A percentile compares a stretch with the other conserved stretches of the same genome.
These are phyloP conservation scores for Leccinum rimulosum DNA, from an alignment of 768 basidiomycete genomes.

Conservation along the genomic window DNA sequence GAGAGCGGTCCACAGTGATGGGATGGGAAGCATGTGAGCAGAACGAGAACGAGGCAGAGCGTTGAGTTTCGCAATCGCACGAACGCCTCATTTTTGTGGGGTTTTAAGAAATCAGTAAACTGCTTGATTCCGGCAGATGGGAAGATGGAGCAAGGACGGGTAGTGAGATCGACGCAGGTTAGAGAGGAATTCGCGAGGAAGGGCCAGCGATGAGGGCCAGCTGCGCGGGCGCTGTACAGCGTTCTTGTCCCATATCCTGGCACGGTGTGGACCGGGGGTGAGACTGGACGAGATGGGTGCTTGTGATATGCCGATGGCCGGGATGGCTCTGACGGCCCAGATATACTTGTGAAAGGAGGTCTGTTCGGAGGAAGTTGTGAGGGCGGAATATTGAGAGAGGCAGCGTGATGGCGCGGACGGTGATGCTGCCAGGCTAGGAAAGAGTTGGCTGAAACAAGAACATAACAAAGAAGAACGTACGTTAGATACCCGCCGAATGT, in stretches of 20 bases:
- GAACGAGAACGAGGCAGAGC: slow-evolving; percentile 31
- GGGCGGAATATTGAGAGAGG: slow-evolving; percentile 18
- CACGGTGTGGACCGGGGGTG: slow-evolving; percentile 23
- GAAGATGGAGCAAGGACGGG: slow-evolving; percentile 11
- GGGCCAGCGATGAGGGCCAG: slow-evolving; percentile 9
- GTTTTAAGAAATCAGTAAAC: slow-evolving; percentile 30
- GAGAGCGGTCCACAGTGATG: slow-evolving; percentile 36
- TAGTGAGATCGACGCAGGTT: slow-evolving; percentile 33
- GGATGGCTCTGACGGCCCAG: slow-evolving; percentile 7
- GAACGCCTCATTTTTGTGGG: slow-evolving; percentile 36
- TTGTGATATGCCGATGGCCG: background rate
- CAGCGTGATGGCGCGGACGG: slow-evolving; percentile 6
- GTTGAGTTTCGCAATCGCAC: slow-evolving; percentile 40
- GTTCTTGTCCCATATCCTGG: slow-evolving; percentile 21
- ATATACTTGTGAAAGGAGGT: slow-evolving; percentile 20
- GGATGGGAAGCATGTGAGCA: slow-evolving; percentile 39
- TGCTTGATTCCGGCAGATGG: slow-evolving; percentile 12
- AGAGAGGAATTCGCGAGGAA: slow-evolving; percentile 30
- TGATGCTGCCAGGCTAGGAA: slow-evolving; percentile 19
- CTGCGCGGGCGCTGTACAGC: slow-evolving; percentile 3
- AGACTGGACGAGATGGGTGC: slow-evolving; percentile 24
- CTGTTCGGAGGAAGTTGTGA: slow-evolving; percentile 15
- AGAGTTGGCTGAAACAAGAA: background rate
- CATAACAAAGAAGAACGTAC: background rate
- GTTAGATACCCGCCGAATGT: slow-evolving; percentile 28